Conservation (phyloP, 257 asterid species). For the Nicotiana attenuata region DNA sequence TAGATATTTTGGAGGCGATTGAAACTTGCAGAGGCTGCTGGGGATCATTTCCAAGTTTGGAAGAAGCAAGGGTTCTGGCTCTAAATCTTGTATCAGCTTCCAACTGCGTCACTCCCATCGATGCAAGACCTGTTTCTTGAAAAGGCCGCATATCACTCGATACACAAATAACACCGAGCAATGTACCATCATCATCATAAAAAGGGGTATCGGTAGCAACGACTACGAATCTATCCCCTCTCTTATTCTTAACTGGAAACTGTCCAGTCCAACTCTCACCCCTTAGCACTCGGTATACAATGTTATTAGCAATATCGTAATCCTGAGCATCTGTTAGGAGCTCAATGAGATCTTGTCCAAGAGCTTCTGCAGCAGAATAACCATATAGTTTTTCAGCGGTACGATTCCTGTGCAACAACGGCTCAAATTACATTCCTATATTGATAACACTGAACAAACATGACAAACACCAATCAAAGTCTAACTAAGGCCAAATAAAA, state of each 20-base stretch:
- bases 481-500: background rate
- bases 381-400: constrained; percentile 76
- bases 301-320: constrained; percentile 36
- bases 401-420: constrained; percentile 58
- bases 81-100: constrained; percentile 40
- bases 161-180: constrained; percentile 63
- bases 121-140: constrained; percentile 32
- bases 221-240: constrained; percentile 50
- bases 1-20: constrained; percentile 76
- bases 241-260: constrained; percentile 64
- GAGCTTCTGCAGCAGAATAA: constrained; percentile 63
- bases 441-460: background rate
- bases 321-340: constrained; percentile 48
- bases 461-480: background rate
- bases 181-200: constrained; percentile 66
- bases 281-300: constrained; percentile 39
- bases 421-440: constrained; percentile 5
- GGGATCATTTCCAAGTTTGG: constrained; percentile 64
- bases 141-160: constrained; percentile 59
- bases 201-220: constrained; percentile 68
- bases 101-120: constrained; percentile 23
- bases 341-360: constrained; percentile 53
- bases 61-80: constrained; percentile 44
- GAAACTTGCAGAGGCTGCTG: constrained; percentile 84
- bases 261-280: constrained; percentile 87